Base-by-base conservation (phyloP, 768 basidiomycete species). In the Lentinula detonsa region DNA sequence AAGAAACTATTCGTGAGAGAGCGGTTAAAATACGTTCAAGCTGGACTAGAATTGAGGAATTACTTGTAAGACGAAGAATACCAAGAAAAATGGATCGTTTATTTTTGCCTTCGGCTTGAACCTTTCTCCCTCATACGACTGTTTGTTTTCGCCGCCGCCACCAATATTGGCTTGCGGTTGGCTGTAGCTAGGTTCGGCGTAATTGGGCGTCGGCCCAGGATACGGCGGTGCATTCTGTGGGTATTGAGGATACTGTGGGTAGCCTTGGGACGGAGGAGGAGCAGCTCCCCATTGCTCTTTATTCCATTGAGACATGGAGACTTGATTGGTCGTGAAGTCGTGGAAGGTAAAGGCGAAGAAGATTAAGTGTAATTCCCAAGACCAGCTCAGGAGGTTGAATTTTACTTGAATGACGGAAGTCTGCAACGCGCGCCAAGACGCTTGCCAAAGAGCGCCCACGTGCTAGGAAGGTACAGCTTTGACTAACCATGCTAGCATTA, bases 11-110 rank as follows among this genome's bases (percentile, higher is more conserved):
- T 50, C 35, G 11, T 13, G 6, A 15, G 23, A 23, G 15, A 33
- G 10, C 1, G 16, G 18, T 18, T 4, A 23, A 40, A 34, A 18
- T 40, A 13, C 10, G 23, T 21, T 21, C 21, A 3, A 23, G 21
- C 2, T 28, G 37, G n/a, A 16, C 52, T 15, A 39, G 13, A 5
- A 37, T 7, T 16, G 11, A n/a, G 34, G 3, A 28, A 28, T 28
- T 59, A 91, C 86, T 74, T 88, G 85, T 1, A 85, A 74, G n/a
- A 93, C 70, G 73, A 90, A 93, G 39, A 92, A 68, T 6, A 90
- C 68, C 13, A 91, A 74, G 69, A 90, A 85, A 55, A 90, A 74
- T 2, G 85, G 84, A 71, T 93, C 91, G 61, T 91, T 90, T 35
- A 91, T 73, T 62, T 75, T 80, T 66, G 83, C 88, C 75, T 85